Percentiles rank a stretch among this genome's conserved stretches.
Evolutionary conservation across 2,329 filamentous ascomycete genomes (phyloP).

Genomic region (Talaromyces rugulosus): DNA sequence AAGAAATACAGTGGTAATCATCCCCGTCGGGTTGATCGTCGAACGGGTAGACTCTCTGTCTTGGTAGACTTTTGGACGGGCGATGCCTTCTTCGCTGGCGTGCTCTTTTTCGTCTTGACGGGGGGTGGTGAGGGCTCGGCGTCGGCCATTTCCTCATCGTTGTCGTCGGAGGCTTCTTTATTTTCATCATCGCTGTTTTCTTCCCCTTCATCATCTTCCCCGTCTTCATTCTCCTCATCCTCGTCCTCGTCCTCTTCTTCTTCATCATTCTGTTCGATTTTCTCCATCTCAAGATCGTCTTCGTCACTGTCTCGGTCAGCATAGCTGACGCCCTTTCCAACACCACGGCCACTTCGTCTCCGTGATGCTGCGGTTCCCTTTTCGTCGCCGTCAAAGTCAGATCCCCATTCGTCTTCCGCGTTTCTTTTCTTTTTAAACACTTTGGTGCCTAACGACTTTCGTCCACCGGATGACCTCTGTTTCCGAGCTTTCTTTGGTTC

Average conservation of each 20-base stretch:
- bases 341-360: constrained; percentile 37
- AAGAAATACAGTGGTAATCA: background rate
- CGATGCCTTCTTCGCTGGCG: constrained; percentile 4
- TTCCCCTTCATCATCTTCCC: constrained; percentile 8
- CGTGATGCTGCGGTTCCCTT: constrained; percentile 28
- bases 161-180: constrained; percentile 3
- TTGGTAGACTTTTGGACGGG: constrained; percentile 3
- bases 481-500: constrained; percentile 30
- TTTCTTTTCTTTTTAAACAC: constrained; percentile 33
- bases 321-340: constrained; percentile 36
- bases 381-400: constrained; percentile 38
- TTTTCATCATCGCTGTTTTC: constrained; percentile 4
- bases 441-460: constrained; percentile 32
- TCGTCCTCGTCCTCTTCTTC: constrained; percentile 27
- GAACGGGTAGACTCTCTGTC: constrained; percentile 11
- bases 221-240: constrained; percentile 37
- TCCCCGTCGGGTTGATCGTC: constrained; percentile 12
- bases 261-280: constrained; percentile 28
- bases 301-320: constrained; percentile 43
- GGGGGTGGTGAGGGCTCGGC: background rate
- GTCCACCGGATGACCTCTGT: constrained; percentile 23
- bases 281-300: constrained; percentile 40
- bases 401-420: constrained; percentile 37
- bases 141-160: constrained; percentile 12
- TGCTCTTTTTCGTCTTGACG: background rate